Conservation (phyloP, 306 rosid species). For the Cucumis sativus region Cucumber_9930_V3 NC_026657.2:13760001-13760500, state of each 20-base stretch:
- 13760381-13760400: not conserved
- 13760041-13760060: constrained; percentile 58
- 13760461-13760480: constrained; percentile 6
- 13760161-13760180: constrained; percentile 48
- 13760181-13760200: constrained; percentile 16
- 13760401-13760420: constrained; percentile 3
- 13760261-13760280: not conserved
- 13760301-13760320: not conserved
- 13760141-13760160: constrained; percentile 87
- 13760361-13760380: not conserved
- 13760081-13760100: constrained; percentile 86
- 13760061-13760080: constrained; percentile 70
- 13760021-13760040: constrained; percentile 66
- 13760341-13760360: not conserved
- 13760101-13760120: constrained; percentile 91
- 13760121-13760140: constrained; percentile 75
- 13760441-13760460: not conserved
- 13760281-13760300: constrained; percentile 3
- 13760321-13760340: constrained; percentile 2
- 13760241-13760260: not conserved
- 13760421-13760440: not conserved
- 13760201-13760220: not conserved
- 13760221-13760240: not conserved
- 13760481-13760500: constrained; percentile 6
- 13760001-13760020: constrained; percentile 91